A percentile compares a stretch with the other conserved stretches of the same genome.
Conservation (phyloP, 225 moss, liverwort and hornwort species). For the Bryum argenteum region DNA sequence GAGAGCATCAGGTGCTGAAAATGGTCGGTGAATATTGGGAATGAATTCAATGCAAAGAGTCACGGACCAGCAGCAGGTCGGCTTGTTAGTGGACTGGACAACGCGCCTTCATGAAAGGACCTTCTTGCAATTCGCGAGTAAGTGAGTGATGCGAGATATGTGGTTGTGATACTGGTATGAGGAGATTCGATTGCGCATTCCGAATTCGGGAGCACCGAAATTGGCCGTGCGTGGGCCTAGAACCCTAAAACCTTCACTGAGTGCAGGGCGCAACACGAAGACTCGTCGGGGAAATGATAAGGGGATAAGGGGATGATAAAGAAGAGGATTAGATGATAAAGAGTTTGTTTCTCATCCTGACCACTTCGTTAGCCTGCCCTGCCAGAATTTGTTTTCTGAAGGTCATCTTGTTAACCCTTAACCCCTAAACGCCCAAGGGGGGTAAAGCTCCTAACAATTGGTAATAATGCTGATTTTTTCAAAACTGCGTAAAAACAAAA, state of each 20-base stretch:
- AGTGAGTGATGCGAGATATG: background rate
- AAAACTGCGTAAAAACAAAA: too few species aligned
- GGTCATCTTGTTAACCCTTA: too few species aligned
- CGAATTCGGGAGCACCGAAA: conserved; percentile 12
- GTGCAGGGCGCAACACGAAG: background rate
- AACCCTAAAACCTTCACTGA: conserved; percentile 39
- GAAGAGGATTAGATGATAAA: background rate
- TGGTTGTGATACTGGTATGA: background rate
- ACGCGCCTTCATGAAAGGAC: conserved; percentile 23
- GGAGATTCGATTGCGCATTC: background rate
- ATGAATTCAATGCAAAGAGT: background rate
- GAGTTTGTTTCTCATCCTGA: too few species aligned
- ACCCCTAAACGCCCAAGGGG: too few species aligned
- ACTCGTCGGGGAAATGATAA: conserved; percentile 13
- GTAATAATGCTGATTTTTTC: too few species aligned
- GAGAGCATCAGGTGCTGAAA: too few species aligned
- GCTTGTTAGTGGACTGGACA: background rate
- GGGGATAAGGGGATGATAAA: conserved; percentile 36
- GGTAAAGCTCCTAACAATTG: too few species aligned
- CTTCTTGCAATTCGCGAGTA: background rate
- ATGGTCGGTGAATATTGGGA: too few species aligned
- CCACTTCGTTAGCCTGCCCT: too few species aligned
- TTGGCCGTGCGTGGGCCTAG: conserved; percentile 7
- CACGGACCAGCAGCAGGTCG: conserved; percentile 31
- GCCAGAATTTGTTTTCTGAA: too few species aligned